Percentiles rank a stretch among this genome's conserved stretches.
These are phyloP conservation scores for Daedalea quercina DNA, from an alignment of 768 basidiomycete genomes.

Conservation along the genomic window DNA sequence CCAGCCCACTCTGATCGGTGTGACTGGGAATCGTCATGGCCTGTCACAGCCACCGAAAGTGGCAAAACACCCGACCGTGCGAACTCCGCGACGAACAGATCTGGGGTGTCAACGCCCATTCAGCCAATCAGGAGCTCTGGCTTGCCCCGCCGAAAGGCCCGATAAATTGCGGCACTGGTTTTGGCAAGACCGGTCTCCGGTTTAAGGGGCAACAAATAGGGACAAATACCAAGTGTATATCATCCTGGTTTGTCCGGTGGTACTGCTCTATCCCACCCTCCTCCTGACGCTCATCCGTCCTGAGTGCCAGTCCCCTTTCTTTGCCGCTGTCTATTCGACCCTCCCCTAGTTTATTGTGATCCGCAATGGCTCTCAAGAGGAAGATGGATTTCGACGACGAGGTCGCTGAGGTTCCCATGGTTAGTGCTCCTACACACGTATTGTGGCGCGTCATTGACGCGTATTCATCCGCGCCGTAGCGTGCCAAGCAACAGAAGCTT, in stretches of 20 bases:
- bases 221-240: conserved; percentile 15
- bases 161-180: conserved; percentile 9
- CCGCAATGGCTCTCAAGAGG: conserved; percentile 64
- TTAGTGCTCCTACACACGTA: not conserved
- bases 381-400: conserved; percentile 60
- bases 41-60: not conserved
- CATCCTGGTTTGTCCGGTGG: conserved; percentile 4
- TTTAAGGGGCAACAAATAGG: conserved; percentile 11
- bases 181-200: conserved; percentile 1
- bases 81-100: conserved; percentile 11
- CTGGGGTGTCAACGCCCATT: conserved; percentile 6
- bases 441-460: conserved; percentile 11
- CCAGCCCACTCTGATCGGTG: no score
- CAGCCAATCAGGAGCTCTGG: conserved; percentile 9
- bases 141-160: conserved; percentile 14
- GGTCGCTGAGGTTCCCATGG: conserved; percentile 21
- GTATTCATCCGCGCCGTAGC: conserved; percentile 29
- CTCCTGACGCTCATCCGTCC: conserved; percentile 3
- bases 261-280: conserved; percentile 10
- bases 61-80: conserved; percentile 4
- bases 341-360: not conserved
- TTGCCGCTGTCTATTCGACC: not conserved
- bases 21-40: not conserved
- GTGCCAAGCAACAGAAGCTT: conserved; percentile 65
- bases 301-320: not conserved